Evolutionary conservation across 129 eudicot species (phyloP).

Genomic region (Centrapalus pauciflorus): DNA sequence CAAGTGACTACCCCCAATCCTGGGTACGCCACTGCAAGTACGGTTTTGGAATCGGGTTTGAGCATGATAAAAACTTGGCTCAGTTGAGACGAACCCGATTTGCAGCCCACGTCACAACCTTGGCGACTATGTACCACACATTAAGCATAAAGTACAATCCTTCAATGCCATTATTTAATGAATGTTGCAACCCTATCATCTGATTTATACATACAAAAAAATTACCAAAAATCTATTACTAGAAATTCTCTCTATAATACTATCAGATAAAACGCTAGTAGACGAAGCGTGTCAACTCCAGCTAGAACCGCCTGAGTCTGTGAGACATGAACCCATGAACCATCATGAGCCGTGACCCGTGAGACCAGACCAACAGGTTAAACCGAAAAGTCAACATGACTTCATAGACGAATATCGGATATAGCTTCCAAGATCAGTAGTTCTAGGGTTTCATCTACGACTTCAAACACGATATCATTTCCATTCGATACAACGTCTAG

Average conservation of each 20-base stretch:
- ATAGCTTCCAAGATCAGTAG: constrained; percentile 35
- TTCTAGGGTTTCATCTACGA: constrained; percentile 44
- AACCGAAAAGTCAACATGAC: constrained; percentile 10
- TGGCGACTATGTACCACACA: constrained; percentile 8
- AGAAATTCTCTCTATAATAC: constrained; percentile 16
- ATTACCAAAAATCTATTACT: constrained; percentile 19
- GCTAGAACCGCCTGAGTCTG: not conserved
- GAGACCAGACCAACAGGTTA: constrained; percentile 16
- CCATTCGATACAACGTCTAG: constrained; percentile 26
- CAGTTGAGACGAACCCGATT: too few species aligned
- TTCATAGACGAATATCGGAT: constrained; percentile 13
- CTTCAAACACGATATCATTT: constrained; percentile 41
- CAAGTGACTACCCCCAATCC: too few species aligned
- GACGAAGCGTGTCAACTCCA: not conserved
- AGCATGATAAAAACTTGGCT: too few species aligned
- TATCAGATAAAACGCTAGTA: constrained; percentile 7
- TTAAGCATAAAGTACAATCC: constrained; percentile 8
- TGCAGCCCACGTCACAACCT: too few species aligned
- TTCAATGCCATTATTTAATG: constrained; percentile 19
- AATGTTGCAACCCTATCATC: constrained; percentile 8
- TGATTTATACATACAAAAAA: constrained; percentile 20
- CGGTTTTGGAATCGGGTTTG: too few species aligned
- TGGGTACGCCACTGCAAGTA: too few species aligned
- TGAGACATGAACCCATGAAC: constrained; percentile 13
- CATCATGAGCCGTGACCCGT: not conserved